Evolutionary conservation across 108 stramenopile genomes (phyloP), one percentile per base, ranked within the genome.

Genomic region (Asterionellopsis glacialis): DNA sequence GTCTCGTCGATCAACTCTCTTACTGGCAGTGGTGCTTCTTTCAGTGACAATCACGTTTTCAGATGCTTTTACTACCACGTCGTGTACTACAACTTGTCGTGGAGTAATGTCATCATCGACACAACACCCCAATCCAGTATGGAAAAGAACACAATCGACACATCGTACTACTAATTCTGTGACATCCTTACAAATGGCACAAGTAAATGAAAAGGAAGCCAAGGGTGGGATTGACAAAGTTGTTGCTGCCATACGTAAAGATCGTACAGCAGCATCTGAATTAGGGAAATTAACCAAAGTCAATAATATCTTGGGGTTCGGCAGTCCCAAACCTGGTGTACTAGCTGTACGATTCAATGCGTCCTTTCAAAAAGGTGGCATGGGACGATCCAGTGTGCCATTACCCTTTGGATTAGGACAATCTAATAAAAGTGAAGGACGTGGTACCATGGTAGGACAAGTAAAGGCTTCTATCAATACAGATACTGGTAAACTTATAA

Each of bases 381-480:
- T 70, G 57, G 90, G 90, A 2, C 53, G 67, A 21, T 70, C 72
- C 1, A 43, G 81, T 11, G 72, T 84, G 4, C 82, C 85, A 23
- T 58, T 91, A 25, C 87, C 87, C 0, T 86, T 88, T 73, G 90
- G 90, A 12, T 57, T 85, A 21, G 87, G 87, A 9, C 84, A 87
- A 59, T 72, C 85, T 14, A 74, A 86, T 53, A 73, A 81, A 41
- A 55, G 57, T 11, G 85, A 85, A 52, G 91, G 84, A 0, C 64
- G 91, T 45, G 91, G 91, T 0, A 85, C 82, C 9, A 87, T 93
- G 88, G 87, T 89, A 5, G 91, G 91, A 4, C 91, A 93, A 68
- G 91, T 93, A 16, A 93, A 93, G 54, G 91, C 91, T 3, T 69
- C 69, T 2, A 68, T 92, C 0, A 77, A 85, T 43, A 55, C 41